These are phyloP conservation scores for Cordyceps militaris DNA, from an alignment of 2,329 filamentous ascomycete genomes.

Conservation along the genomic window DNA sequence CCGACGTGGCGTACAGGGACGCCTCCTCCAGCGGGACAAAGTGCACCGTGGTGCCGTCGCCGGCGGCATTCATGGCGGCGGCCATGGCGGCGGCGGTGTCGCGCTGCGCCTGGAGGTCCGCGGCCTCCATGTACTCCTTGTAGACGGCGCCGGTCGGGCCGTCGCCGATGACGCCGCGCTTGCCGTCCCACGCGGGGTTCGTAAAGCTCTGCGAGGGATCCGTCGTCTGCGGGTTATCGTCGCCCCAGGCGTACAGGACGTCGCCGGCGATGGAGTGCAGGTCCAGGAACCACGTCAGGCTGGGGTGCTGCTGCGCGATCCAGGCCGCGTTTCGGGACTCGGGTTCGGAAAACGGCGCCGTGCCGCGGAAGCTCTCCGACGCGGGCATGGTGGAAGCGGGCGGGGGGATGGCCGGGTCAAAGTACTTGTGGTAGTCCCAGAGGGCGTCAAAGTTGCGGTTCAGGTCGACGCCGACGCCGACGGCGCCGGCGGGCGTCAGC, in stretches of 20 bases:
- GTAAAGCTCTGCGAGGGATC: conserved; percentile 42
- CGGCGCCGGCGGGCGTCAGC: conserved; percentile 19
- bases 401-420: conserved; percentile 32
- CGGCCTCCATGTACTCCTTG: conserved; percentile 36
- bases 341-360: conserved; percentile 45
- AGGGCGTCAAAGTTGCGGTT: conserved; percentile 53
- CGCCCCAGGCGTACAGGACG: conserved; percentile 51
- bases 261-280: conserved; percentile 47
- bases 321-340: conserved; percentile 49
- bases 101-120: conserved; percentile 29
- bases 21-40: conserved; percentile 34
- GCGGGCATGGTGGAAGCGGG: conserved; percentile 32
- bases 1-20: conserved; percentile 38
- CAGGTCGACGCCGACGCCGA: conserved; percentile 41
- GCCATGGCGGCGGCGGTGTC: conserved; percentile 29
- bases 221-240: conserved; percentile 43
- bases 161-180: conserved; percentile 39
- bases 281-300: conserved; percentile 51
- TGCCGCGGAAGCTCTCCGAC: conserved; percentile 44
- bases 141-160: conserved; percentile 29
- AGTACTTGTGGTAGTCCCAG: conserved; percentile 44
- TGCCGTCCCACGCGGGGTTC: conserved; percentile 44
- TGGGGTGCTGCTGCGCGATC: conserved; percentile 41
- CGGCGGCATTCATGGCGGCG: conserved; percentile 32
- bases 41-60: conserved; percentile 20